These are phyloP conservation scores for Citrullus colocynthis DNA, from an alignment of 306 rosid genomes.

Conservation along the genomic window DNA sequence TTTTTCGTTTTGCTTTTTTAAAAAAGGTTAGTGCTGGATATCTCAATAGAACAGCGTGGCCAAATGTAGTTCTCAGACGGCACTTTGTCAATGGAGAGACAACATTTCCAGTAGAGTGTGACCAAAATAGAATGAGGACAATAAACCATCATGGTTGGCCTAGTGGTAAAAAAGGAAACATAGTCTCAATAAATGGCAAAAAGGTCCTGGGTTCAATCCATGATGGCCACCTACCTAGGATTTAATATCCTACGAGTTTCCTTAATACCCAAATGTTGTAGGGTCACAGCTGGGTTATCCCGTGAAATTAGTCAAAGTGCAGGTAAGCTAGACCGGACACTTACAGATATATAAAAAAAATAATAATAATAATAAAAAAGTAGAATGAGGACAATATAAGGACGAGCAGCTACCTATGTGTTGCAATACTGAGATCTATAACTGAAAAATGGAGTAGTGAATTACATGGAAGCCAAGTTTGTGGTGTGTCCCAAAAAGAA, in stretches of 20 bases:
- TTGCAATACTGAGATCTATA: not conserved
- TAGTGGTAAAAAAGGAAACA: too few relatives aligned
- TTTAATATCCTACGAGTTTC: too few relatives aligned
- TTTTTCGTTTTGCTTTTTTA: not conserved
- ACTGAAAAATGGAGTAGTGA: not conserved
- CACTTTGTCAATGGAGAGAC: not conserved
- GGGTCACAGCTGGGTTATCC: too few relatives aligned
- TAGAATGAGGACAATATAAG: not conserved
- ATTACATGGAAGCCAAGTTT: not conserved
- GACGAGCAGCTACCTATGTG: not conserved
- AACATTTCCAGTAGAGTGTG: not conserved
- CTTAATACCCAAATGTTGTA: too few relatives aligned
- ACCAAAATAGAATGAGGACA: not conserved
- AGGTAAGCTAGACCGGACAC: too few relatives aligned
- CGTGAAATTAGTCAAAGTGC: too few relatives aligned
- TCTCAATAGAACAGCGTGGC: not conserved
- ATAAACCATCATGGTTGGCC: not conserved
- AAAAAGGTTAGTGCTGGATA: not conserved
- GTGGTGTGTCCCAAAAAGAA: not conserved
- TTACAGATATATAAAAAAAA: too few relatives aligned
- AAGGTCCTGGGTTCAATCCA: too few relatives aligned
- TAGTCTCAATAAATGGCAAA: too few relatives aligned
- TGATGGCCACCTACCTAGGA: too few relatives aligned
- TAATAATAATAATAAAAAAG: not conserved
- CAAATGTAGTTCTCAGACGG: not conserved